Conservation (phyloP, 1,139 yeast species). For the Williopsis jadinii region DNA sequence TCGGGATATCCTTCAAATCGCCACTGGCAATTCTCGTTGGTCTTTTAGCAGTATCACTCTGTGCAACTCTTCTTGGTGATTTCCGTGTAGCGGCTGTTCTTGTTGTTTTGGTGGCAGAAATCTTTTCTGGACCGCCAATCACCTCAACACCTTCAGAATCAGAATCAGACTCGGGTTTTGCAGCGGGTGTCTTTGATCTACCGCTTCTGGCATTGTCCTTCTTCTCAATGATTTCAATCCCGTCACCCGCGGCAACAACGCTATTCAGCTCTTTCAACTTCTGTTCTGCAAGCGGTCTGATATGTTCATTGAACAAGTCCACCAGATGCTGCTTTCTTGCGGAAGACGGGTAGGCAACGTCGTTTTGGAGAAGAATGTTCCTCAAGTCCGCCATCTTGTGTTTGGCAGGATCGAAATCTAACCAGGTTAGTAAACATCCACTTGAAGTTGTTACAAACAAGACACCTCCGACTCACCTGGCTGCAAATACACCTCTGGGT, state of each 20-base stretch:
- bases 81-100: not conserved
- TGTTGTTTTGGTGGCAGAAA: not conserved
- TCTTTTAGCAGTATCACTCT: not conserved
- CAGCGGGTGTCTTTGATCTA: too few relatives aligned
- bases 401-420: conserved; percentile 56
- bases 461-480: conserved; percentile 16
- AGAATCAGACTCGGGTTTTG: not conserved
- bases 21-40: not conserved
- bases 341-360: conserved; percentile 45
- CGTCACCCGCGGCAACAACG: conserved; percentile 24
- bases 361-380: conserved; percentile 48
- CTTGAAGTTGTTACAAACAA: too few relatives aligned
- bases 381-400: conserved; percentile 61
- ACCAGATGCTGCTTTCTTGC: conserved; percentile 60
- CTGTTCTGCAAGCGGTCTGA: conserved; percentile 24
- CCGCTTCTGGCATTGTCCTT: too few relatives aligned
- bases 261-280: conserved; percentile 11
- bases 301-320: conserved; percentile 42
- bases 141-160: not conserved
- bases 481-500: conserved; percentile 17
- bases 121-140: not conserved
- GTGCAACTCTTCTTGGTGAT: conserved; percentile 2
- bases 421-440: too few relatives aligned
- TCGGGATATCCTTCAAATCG: conserved; percentile 12
- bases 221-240: conserved; percentile 22